Evolutionary conservation across 202 grass and related monocot species (phyloP), one percentile per base, ranked within the genome.

Genomic region (Digitaria exilis): DNA sequence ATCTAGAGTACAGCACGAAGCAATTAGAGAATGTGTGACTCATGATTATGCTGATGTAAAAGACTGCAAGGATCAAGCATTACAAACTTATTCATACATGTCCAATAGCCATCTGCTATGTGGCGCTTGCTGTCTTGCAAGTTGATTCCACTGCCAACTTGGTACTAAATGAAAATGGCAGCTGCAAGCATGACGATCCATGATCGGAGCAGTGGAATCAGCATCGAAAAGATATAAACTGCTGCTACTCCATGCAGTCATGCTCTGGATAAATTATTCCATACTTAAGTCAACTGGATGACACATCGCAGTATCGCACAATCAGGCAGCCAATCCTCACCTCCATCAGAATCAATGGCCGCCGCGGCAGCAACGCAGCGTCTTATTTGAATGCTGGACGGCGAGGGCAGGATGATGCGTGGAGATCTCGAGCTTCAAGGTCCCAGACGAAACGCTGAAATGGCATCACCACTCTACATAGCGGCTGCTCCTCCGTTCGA

Each of bases 401-500:
- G 19, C 19, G 39, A 77, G 29, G n/a, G n/a, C n/a, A n/a, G n/a
- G n/a, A n/a, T n/a, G n/a, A n/a, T n/a, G n/a, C n/a, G 65, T 78
- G 10, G 43, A 63, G 67, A 85, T 62, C 45, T 31, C 75, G 2
- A 21, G 31, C 32, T 37, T 31, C 14, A 85, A 43, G 16, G 44
- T 32, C 83, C 75, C 71, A n/a, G 67, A 54, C 71, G 39, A n/a
- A 15, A 22, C 4, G 10, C 9, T 65, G 75, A 32, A 24, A 6
- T 31, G 2, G 6, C 14, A 22, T 3, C 75, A 37, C 15, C 34
- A 48, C 9, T 71, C 65, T 89, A 89, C 66, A 89, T 82, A 58
- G 88, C 70, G 3, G 79, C 79, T 31, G 66, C 65, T 82, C 16
- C 83, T 43, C 73, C 83, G 83, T 45, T 78, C 48, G 75, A 66